These are phyloP conservation scores for Mucor irregularis DNA, from an alignment of 371 early-diverging fungal genomes.

Conservation along the genomic window DNA sequence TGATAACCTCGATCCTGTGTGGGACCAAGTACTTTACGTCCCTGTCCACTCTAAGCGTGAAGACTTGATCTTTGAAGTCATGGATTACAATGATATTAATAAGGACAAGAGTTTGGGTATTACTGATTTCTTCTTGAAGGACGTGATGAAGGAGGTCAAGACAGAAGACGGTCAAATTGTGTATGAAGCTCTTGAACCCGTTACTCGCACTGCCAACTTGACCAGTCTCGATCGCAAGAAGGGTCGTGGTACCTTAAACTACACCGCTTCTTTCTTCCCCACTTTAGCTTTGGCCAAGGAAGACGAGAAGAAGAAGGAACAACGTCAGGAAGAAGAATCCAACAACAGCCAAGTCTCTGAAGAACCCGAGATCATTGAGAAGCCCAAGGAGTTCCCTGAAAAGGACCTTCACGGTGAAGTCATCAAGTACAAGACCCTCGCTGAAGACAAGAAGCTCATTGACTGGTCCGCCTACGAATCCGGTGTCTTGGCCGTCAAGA, in stretches of 20 bases:
- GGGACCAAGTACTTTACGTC: constrained; percentile 77
- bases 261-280: constrained; percentile 71
- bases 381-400: constrained; percentile 36
- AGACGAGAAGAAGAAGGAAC: constrained; percentile 19
- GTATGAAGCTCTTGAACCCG: constrained; percentile 40
- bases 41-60: constrained; percentile 73
- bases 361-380: constrained; percentile 31
- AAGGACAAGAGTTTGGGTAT: constrained; percentile 74
- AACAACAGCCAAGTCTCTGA: constrained; percentile 24
- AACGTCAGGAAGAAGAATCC: constrained; percentile 4
- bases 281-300: constrained; percentile 59
- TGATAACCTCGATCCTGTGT: constrained; percentile 79
- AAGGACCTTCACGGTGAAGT: constrained; percentile 48
- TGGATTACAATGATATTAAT: constrained; percentile 74
- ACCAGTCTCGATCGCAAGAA: constrained; percentile 59
- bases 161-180: constrained; percentile 37
- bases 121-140: constrained; percentile 43
- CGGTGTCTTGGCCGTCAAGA: constrained; percentile 45
- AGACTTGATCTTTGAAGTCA: constrained; percentile 71
- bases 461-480: constrained; percentile 45
- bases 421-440: constrained; percentile 30
- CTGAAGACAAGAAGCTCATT: constrained; percentile 33
- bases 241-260: constrained; percentile 66
- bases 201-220: constrained; percentile 54
- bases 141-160: constrained; percentile 38